phyloP scores from a whole-genome alignment of 202 grass and related monocot genomes.

The Panicum hallii region DNA sequence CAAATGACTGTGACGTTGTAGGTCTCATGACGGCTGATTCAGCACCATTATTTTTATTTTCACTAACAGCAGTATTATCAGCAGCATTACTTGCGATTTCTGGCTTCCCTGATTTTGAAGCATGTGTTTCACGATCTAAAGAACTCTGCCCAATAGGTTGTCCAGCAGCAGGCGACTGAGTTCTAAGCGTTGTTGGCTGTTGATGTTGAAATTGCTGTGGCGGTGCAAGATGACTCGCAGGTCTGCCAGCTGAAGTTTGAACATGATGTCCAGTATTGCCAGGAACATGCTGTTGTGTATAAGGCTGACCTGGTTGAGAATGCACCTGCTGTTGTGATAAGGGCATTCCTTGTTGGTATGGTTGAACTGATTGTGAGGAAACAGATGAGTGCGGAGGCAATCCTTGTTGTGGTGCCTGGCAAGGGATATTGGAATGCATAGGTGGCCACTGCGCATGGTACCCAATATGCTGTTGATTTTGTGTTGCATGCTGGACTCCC shows the following conservation, averaged over 20 bases:
- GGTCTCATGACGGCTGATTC: constrained; percentile 39
- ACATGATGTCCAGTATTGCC: constrained; percentile 40
- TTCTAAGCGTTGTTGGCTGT: constrained; percentile 36
- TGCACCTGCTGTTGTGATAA: constrained; percentile 60
- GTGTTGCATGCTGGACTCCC: constrained; percentile 50
- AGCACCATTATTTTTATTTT: constrained; percentile 36
- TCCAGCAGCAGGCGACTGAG: constrained; percentile 33
- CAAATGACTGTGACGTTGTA: constrained; percentile 11
- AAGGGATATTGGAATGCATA: constrained; percentile 54
- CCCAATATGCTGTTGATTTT: constrained; percentile 59
- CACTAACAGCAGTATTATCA: constrained; percentile 38
- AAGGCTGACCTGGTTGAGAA: constrained; percentile 52
- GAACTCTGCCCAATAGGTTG: constrained; percentile 42
- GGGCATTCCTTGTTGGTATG: constrained; percentile 64
- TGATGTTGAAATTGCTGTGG: constrained; percentile 69
- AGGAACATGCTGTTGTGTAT: constrained; percentile 53
- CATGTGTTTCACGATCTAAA: constrained; percentile 25
- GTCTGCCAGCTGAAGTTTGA: constrained; percentile 50
- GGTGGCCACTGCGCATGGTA: constrained; percentile 51
- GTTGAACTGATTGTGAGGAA: constrained; percentile 54
- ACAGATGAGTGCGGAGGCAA: constrained; percentile 50
- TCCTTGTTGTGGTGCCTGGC: constrained; percentile 56
- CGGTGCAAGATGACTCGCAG: constrained; percentile 50
- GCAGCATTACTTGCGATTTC: constrained; percentile 48
- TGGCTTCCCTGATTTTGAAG: constrained; percentile 40